Conservation (phyloP, 2,329 filamentous ascomycete species). For the Macroventuria anomochaeta region DNA sequence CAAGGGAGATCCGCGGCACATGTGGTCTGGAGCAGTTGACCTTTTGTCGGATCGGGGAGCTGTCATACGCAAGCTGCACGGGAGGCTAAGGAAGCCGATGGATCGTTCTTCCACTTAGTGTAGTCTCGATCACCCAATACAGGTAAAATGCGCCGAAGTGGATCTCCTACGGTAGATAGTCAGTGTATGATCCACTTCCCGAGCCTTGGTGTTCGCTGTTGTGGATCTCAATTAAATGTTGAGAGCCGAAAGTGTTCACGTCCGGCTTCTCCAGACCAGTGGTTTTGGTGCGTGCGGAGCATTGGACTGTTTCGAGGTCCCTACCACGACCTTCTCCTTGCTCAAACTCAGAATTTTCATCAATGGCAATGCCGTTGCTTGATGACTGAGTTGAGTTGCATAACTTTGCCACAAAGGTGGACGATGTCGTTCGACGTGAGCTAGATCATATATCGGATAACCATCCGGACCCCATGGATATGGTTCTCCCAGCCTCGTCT, state of each 20-base stretch:
- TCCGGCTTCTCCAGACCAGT: background rate
- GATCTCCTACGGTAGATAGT: background rate
- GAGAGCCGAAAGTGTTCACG: slow-evolving; percentile 1
- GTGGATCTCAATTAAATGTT: slow-evolving; percentile 10
- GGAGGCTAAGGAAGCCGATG: slow-evolving; percentile 2
- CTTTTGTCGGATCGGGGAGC: slow-evolving; percentile 15
- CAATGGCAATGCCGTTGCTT: background rate
- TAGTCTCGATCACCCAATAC: background rate
- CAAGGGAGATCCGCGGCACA: slow-evolving; percentile 10
- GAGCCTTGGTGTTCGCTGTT: slow-evolving; percentile 1
- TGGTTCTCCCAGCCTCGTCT: slow-evolving; percentile 29
- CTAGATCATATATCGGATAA: slow-evolving; percentile 21
- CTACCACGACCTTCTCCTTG: background rate
- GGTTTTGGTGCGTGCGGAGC: background rate
- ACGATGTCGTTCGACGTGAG: background rate
- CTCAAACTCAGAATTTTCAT: background rate
- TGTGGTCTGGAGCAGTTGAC: slow-evolving; percentile 10
- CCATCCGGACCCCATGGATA: slow-evolving; percentile 21
- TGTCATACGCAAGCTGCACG: slow-evolving; percentile 4
- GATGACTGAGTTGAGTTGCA: background rate
- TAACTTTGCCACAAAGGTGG: background rate
- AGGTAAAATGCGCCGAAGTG: background rate
- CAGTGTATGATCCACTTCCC: slow-evolving; percentile 3
- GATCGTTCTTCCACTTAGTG: slow-evolving; percentile 1
- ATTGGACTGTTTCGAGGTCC: background rate